Evolutionary conservation across 306 rosid species (phyloP), one percentile per base, ranked within the genome.

Genomic region (Prosopis cineraria): DNA sequence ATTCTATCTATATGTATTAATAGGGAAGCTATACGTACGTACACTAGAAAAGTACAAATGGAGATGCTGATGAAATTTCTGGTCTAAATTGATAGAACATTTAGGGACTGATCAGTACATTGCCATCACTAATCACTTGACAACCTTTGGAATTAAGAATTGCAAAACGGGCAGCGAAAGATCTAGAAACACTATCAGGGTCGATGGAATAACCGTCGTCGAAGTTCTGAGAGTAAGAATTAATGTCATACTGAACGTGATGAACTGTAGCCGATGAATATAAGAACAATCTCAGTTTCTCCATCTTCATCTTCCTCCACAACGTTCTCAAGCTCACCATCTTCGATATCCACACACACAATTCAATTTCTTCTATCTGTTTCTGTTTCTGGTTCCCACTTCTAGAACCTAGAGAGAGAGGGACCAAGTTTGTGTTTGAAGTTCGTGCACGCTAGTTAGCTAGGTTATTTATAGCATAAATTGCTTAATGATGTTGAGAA

Each of bases 131-230:
- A 17, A 53, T 64, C 52, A 37, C 56, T 75, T 10, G 4, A 48
- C 39, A 48, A 64, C 10, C 30, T 52, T 55, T 55, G 62, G 62
- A 22, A 55, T 24, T 22, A 10, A 88, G 89, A 55, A 82, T 85
- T 14, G 97, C 93, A 59, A 87, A 92, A 75, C 91, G 75, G 50
- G 94, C 91, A 0, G 94, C 88, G 87, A 92, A 92, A 13, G 95
- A 90, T 3, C 94, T 85, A 25, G 83, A 85, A 30, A 75, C 27
- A 58, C 56, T 59, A 55, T 90, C 94, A 5, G 89, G 89, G 53
- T 92, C 91, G n/a, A 63, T 78, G 39, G 80, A 78, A 22, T 47
- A 81, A 7, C 94, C 94, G 40, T 87, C 88, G 78, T 92, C 97
- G 10, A 92, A 92, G 70, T 92, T 92, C 67, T 85, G 90, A 8